Percentiles rank a stretch among this genome's conserved stretches.
phyloP scores from a whole-genome alignment of 163 green algal genomes.

The Scenedesmus sp. region DNA sequence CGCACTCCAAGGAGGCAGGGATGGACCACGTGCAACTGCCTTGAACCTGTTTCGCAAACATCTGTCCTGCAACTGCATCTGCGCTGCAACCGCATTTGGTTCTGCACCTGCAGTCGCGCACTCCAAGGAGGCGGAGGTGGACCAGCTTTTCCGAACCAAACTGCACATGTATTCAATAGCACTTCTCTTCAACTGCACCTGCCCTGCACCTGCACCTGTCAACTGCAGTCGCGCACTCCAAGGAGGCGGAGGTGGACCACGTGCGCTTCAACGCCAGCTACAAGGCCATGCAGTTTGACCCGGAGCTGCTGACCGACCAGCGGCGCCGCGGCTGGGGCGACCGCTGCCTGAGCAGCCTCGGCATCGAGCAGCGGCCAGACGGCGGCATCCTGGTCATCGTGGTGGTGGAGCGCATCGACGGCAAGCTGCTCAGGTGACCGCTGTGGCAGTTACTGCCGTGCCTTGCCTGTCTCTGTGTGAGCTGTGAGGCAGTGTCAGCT shows the following conservation, averaged over 20 bases:
- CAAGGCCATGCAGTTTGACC: slow-evolving; percentile 53
- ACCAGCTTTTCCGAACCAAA: not conserved
- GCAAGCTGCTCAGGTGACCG: slow-evolving; percentile 38
- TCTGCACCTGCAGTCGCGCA: not conserved
- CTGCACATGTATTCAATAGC: too few species aligned
- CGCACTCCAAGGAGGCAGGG: not conserved
- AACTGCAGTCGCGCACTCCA: slow-evolving; percentile 31
- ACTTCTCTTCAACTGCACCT: not conserved
- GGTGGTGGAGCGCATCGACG: slow-evolving; percentile 44
- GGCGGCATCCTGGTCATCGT: slow-evolving; percentile 26
- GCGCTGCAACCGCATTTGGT: too few species aligned
- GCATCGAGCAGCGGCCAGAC: slow-evolving; percentile 32
- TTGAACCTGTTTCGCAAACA: too few species aligned
- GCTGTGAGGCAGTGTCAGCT: too few species aligned
- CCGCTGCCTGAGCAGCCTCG: slow-evolving; percentile 16
- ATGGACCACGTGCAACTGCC: too few species aligned
- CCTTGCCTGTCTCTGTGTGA: too few species aligned
- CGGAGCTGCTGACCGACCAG: slow-evolving; percentile 45
- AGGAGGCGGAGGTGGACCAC: slow-evolving; percentile 49
- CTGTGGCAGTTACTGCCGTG: not conserved
- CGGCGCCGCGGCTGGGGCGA: slow-evolving; percentile 46
- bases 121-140: slow-evolving; percentile 44
- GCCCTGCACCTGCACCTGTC: not conserved
- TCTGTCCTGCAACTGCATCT: too few species aligned
- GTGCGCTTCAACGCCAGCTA: slow-evolving; percentile 48